Evolutionary conservation across 2,329 filamentous ascomycete species (phyloP), one percentile per base, ranked within the genome.

Genomic region (Tolypocladium paradoxum): DNA sequence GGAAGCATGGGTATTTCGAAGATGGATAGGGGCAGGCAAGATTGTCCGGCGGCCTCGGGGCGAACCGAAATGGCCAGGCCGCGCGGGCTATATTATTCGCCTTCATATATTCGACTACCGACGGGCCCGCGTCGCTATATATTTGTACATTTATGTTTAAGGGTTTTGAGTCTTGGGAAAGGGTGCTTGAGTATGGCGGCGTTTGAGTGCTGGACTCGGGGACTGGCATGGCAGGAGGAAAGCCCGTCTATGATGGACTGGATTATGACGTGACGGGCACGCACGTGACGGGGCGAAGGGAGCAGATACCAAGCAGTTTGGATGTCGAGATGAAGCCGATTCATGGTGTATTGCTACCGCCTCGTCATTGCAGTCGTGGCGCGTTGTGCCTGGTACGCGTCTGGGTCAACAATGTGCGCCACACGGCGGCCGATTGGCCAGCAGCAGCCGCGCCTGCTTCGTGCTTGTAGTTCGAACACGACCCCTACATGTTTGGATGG

Each of bases 111-210:
- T 5, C 24, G 40, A 29, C 24, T 27, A 18, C 38, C 38, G 22
- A 16, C 20, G 22, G 6, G 45, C 33, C 27, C 47, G 27, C 38
- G 49, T 35, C 50, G 38, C 49, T 43, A 49, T 49, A 51, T 56
- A 55, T 47, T 37, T 57, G 46, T 56, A 50, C 48, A 50, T 50
- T 12, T 50, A 56, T 38, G 37, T 40, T 53, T 31, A 6, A 49
- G 43, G 51, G 50, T 54, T 53, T 55, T 37, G 53, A 51, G 52
- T 47, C 35, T 33, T 18, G 24, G 46, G 52, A 29, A 47, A 35
- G 18, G 36, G 24, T 53, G 48, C 51, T 52, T 40, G 52, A 48
- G 31, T 53, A 54, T 38, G 43, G 51, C 48, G 53, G 48, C 48
- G 48, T 49, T 49, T 49, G 48, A 35, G 48, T 33, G 24, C 48